These are phyloP conservation scores for Phytophthora foliorum DNA, from an alignment of 352 stramenopile species.

Conservation along the genomic window DNA sequence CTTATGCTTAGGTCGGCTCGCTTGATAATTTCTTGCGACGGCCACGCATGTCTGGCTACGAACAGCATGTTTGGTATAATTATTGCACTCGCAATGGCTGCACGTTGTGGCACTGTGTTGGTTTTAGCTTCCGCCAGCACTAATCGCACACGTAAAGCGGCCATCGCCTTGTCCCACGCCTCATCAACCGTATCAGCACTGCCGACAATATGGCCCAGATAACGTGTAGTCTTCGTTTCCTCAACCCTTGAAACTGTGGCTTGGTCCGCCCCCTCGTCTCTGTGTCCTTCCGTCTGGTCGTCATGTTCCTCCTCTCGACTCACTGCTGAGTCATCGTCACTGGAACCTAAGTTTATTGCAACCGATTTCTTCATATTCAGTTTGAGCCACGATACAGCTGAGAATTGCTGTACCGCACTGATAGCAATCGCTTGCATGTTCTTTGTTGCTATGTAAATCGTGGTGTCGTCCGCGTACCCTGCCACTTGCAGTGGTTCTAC, in stretches of 20 bases:
- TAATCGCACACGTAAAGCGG: background rate
- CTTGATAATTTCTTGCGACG: background rate
- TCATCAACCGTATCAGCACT: background rate
- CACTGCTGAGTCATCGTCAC: no score
- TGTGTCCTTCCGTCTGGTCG: no score
- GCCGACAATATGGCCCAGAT: background rate
- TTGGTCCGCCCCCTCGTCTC: background rate
- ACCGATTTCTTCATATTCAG: no score
- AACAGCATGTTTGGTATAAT: conserved; percentile 10
- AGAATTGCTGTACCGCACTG: no score
- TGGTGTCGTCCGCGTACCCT: no score
- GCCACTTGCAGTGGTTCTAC: no score
- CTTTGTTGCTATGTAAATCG: no score
- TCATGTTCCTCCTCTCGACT: no score
- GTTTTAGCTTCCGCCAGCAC: background rate
- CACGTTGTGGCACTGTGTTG: conserved; percentile 6
- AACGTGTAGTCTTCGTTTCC: background rate
- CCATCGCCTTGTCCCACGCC: background rate
- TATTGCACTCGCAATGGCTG: background rate
- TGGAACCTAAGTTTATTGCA: no score
- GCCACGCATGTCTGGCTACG: conserved; percentile 9
- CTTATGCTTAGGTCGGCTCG: background rate
- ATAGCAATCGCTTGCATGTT: no score
- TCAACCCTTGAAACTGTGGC: background rate
- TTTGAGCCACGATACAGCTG: no score